Evolutionary conservation across 2,329 filamentous ascomycete species (phyloP).

Genomic region (Talaromyces sp.): DNA sequence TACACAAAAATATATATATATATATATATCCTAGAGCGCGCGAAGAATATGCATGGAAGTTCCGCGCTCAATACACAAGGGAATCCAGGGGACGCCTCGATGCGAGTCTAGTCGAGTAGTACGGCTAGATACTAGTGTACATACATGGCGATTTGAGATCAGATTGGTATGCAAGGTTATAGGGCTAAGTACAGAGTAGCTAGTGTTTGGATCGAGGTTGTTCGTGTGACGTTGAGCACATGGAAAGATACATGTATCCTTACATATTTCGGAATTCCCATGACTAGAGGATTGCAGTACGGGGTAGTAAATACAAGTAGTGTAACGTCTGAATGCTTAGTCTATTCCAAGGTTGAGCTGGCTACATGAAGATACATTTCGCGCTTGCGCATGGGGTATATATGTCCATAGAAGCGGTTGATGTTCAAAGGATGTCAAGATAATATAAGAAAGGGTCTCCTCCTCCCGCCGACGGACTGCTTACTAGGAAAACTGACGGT

Average conservation of each 20-base stretch:
- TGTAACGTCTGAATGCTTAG: neutral
- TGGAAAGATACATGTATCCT: neutral
- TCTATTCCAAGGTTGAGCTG: neutral
- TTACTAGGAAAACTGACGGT: neutral
- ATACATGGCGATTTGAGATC: neutral
- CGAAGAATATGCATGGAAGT: constrained; percentile 40
- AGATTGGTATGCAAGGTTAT: neutral
- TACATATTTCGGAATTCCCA: neutral
- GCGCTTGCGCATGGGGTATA: neutral
- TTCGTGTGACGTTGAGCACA: constrained; percentile 1
- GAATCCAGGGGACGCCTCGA: neutral
- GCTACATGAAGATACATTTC: neutral
- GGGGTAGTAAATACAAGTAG: neutral
- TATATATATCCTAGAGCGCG: constrained; percentile 25
- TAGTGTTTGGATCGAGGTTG: neutral
- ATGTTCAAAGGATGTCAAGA: neutral
- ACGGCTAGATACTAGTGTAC: neutral
- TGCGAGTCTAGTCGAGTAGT: neutral
- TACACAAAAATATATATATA: no score
- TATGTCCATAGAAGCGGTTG: neutral
- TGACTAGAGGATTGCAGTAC: neutral
- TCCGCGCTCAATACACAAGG: neutral
- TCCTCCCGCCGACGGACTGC: neutral
- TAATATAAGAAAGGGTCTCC: neutral
- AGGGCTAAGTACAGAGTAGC: neutral